A percentile compares a stretch with the other conserved stretches of the same genome.
phyloP scores from a whole-genome alignment of 768 basidiomycete species.

The Russula emetica region DNA sequence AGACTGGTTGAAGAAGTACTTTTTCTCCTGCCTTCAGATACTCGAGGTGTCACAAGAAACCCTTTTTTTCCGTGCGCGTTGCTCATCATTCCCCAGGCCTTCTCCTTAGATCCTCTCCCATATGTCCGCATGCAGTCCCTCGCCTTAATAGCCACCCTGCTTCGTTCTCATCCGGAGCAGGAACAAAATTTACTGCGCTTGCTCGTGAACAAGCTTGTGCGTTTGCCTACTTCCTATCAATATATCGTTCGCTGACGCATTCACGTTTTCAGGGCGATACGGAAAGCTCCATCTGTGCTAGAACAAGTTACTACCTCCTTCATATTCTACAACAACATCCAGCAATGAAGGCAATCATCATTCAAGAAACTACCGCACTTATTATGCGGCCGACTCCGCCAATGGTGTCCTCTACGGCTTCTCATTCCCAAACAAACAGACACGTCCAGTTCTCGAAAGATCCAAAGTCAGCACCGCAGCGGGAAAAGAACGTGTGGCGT shows the following conservation, averaged over 20 bases:
- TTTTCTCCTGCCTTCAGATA: slow-evolving; percentile 85
- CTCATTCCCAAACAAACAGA: slow-evolving; percentile 33
- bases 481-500: slow-evolving; percentile 46
- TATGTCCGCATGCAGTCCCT: slow-evolving; percentile 15
- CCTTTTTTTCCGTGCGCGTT: background rate
- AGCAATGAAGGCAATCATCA: slow-evolving; percentile 84
- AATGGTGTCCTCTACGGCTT: slow-evolving; percentile 31
- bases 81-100: slow-evolving; percentile 42
- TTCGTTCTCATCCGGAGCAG: slow-evolving; percentile 91
- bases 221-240: slow-evolving; percentile 29
- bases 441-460: slow-evolving; percentile 53
- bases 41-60: slow-evolving; percentile 59
- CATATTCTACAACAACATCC: slow-evolving; percentile 89
- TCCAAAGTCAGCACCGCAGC: slow-evolving; percentile 26
- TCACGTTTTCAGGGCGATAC: slow-evolving; percentile 67
- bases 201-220: slow-evolving; percentile 89
- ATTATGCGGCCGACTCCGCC: slow-evolving; percentile 60
- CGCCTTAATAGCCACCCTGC: slow-evolving; percentile 66
- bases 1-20: slow-evolving; percentile 97
- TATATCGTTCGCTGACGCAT: slow-evolving; percentile 4
- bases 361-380: slow-evolving; percentile 78
- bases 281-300: slow-evolving; percentile 81
- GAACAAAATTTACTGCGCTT: slow-evolving; percentile 92
- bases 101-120: slow-evolving; percentile 61
- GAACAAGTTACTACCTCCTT: slow-evolving; percentile 80